Conservation (phyloP, 1,139 yeast genomes). For the Kodamaea anthophila region DNA sequence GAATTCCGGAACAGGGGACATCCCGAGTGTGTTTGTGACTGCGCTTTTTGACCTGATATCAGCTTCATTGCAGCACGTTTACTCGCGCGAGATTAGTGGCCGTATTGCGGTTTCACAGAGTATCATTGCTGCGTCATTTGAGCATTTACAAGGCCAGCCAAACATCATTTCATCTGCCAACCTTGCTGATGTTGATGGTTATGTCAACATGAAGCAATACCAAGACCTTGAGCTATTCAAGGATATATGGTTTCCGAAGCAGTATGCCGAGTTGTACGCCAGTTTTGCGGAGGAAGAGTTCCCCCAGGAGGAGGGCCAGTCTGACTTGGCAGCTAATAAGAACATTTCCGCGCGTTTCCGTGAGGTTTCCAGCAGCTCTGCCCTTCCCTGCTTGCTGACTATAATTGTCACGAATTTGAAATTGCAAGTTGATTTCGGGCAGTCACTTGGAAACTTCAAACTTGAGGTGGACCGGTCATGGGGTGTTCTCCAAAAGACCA, state of each 20-base stretch:
- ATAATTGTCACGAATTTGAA: constrained; percentile 48
- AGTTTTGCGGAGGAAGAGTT: constrained; percentile 8
- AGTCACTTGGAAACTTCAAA: constrained; percentile 65
- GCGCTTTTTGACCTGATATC: constrained; percentile 47
- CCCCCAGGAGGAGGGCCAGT: constrained; percentile 6
- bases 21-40: constrained; percentile 35
- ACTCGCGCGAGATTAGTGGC: constrained; percentile 85
- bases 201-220: constrained; percentile 72
- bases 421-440: constrained; percentile 71
- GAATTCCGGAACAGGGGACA: constrained; percentile 43
- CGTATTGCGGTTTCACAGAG: constrained; percentile 54
- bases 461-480: constrained; percentile 56
- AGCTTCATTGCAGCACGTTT: constrained; percentile 80
- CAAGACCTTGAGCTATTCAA: constrained; percentile 79
- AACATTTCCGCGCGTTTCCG: constrained; percentile 48
- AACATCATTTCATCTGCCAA: constrained; percentile 47
- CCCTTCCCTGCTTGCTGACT: constrained; percentile 73
- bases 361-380: constrained; percentile 56
- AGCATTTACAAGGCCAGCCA: constrained; percentile 26
- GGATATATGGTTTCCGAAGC: constrained; percentile 73
- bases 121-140: constrained; percentile 34
- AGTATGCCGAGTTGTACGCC: constrained; percentile 10
- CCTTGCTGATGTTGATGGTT: constrained; percentile 53
- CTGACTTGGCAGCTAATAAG: constrained; percentile 26
- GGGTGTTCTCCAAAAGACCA: constrained; percentile 62